Base-by-base conservation (phyloP, 1,284 basidiomycete species). In the Rhodofomes roseus region DNA sequence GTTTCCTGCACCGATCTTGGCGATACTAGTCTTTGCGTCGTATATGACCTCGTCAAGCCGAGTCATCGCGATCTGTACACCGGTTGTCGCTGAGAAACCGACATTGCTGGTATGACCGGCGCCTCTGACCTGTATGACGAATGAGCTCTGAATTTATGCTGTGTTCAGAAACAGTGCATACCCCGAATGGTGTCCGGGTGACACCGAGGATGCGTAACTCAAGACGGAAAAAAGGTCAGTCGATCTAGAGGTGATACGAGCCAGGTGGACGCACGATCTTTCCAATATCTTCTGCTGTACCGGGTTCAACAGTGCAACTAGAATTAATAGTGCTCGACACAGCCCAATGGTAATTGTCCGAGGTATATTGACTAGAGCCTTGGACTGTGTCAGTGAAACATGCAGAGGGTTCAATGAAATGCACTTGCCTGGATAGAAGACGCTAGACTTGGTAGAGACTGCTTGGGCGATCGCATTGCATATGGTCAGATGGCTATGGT, bases 161-260 rank as follows among this genome's bases (percentile, higher is more conserved):
- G 16, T 39, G 16, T 6, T 16, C 12, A 39, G 14, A 14, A 6
- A 6, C 12, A 48, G 31, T 6, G n/a, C 44, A n/a, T 59, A 78
- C 75, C 1, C 74, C 77, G 48, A 79, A 79, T 1, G 75, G 71
- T 2, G 76, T 76, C 46, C 67, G 55, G 6, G 70, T 71, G 40
- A 46, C 60, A 11, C 65, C 78, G 2, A 87, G 55, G 31, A 85
- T 81, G 60, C 71, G 66, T n/a, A 84, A 75, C 77, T 73, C 54
- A 20, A 66, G 1, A 62, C 60, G 12, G 14, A 6, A 16, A 14
- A 9, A 12, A 18, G 37, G 5, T 39, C 31, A 34, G 31, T 16
- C 16, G 16, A 39, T 39, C 7, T 12, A 16, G 37, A 39, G 4
- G 37, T 39, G 4, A 39, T 16, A 18, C 14, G 16, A 16, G 7